Conservation (phyloP, 306 rosid genomes). For the Comarum palustre region DNA sequence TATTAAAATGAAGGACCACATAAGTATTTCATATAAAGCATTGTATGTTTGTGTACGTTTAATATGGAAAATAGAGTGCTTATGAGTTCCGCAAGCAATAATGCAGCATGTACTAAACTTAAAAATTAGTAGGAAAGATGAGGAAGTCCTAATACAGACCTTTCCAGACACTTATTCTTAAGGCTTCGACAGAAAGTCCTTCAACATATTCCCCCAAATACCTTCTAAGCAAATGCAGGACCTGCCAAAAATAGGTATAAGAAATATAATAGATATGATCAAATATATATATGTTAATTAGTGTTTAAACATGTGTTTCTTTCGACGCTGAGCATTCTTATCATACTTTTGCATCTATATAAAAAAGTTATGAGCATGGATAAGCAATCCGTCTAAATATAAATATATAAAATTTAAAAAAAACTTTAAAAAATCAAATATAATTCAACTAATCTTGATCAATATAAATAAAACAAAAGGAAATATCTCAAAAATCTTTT, state of each 20-base stretch:
- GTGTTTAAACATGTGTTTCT: background rate
- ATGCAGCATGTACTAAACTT: background rate
- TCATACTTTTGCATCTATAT: background rate
- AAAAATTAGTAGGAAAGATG: background rate
- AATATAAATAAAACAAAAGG: background rate
- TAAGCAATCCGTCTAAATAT: background rate
- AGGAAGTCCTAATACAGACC: conserved; percentile 49
- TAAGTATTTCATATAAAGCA: background rate
- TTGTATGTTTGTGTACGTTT: background rate
- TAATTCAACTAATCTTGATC: background rate
- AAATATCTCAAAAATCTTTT: background rate
- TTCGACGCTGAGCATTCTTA: background rate
- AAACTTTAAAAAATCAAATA: background rate
- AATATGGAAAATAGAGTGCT: conserved; percentile 7
- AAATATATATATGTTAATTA: background rate
- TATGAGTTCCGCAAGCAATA: background rate
- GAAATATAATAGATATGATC: background rate
- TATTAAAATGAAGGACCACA: conserved; percentile 1
- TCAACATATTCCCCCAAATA: conserved; percentile 97
- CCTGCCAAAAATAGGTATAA: conserved; percentile 39
- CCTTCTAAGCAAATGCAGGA: conserved; percentile 82
- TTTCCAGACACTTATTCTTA: conserved; percentile 97
- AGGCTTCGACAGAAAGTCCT: conserved; percentile 87
- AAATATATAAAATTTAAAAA: background rate
- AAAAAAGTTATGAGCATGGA: background rate